These are phyloP conservation scores for Annulohypoxylon maeteangense DNA, from an alignment of 495 filamentous ascomycete species.

Conservation along the genomic window DNA sequence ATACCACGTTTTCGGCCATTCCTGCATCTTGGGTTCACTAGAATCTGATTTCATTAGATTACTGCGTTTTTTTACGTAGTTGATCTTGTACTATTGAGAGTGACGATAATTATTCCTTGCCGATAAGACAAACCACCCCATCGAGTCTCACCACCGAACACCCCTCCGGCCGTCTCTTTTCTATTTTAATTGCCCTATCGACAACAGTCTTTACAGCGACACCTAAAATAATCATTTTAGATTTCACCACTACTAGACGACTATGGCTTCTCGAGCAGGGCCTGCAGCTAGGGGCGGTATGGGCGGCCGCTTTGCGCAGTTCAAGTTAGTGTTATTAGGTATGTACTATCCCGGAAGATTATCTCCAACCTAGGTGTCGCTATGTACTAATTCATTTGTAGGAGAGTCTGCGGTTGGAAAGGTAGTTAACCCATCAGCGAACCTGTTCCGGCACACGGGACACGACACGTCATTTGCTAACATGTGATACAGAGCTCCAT, in stretches of 20 bases:
- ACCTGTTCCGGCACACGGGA: not conserved
- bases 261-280: slow-evolving; percentile 80
- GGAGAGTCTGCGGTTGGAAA: slow-evolving; percentile 99
- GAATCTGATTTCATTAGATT: slow-evolving; percentile 10
- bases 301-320: slow-evolving; percentile 88
- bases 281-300: slow-evolving; percentile 78
- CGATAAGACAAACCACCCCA: slow-evolving; percentile 43
- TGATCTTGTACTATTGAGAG: slow-evolving; percentile 7
- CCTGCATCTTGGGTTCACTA: not conserved
- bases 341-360: slow-evolving; percentile 43
- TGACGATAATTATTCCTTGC: slow-evolving; percentile 31
- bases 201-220: slow-evolving; percentile 65
- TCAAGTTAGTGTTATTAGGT: slow-evolving; percentile 98
- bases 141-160: slow-evolving; percentile 30
- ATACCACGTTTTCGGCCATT: slow-evolving; percentile 5
- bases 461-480: slow-evolving; percentile 50
- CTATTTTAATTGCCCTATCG: slow-evolving; percentile 25
- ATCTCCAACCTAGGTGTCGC: slow-evolving; percentile 41
- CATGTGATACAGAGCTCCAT: slow-evolving; percentile 80
- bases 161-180: slow-evolving; percentile 23
- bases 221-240: slow-evolving; percentile 57
- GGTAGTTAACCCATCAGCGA: slow-evolving; percentile 59
- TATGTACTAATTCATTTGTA: slow-evolving; percentile 57
- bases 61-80: slow-evolving; percentile 5
- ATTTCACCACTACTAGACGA: slow-evolving; percentile 24